Conservation (phyloP, 2,329 filamentous ascomycete species). For the Ophiosphaerella korrae region DNA sequence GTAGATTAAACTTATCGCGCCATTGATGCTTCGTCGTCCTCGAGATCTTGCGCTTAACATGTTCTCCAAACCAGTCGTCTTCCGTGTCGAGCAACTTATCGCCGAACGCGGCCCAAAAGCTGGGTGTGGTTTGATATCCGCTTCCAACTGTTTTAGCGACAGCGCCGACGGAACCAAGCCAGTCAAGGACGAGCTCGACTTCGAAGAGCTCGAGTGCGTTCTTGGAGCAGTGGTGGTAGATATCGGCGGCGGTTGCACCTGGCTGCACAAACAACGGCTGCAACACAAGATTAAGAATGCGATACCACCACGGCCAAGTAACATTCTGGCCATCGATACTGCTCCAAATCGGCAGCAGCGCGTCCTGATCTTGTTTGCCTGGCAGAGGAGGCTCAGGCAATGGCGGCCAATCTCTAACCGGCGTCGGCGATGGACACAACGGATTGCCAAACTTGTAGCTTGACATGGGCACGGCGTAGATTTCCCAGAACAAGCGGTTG, state of each 20-base stretch:
- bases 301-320: conserved; percentile 63
- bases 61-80: conserved; percentile 38
- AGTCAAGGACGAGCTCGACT: conserved; percentile 37
- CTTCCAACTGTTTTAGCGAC: conserved; percentile 22
- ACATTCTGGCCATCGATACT: conserved; percentile 69
- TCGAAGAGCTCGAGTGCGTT: conserved; percentile 39
- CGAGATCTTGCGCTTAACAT: conserved; percentile 32
- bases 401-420: conserved; percentile 28
- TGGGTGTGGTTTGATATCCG: conserved; percentile 26
- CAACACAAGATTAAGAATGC: conserved; percentile 65
- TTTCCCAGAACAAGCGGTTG: conserved; percentile 66
- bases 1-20: conserved; percentile 29
- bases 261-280: conserved; percentile 68
- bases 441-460: conserved; percentile 63
- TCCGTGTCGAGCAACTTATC: conserved; percentile 33
- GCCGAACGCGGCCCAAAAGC: conserved; percentile 42
- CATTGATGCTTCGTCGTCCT: conserved; percentile 26
- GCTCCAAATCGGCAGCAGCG: conserved; percentile 71
- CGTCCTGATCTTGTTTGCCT: conserved; percentile 41
- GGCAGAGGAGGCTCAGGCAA: conserved; percentile 38
- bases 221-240: conserved; percentile 51
- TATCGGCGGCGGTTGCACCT: conserved; percentile 58
- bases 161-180: conserved; percentile 35
- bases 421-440: conserved; percentile 52
- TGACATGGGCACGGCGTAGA: conserved; percentile 64